phyloP scores from a whole-genome alignment of 2,329 filamentous ascomycete species.

The Achaetomium macrosporum region DNA sequence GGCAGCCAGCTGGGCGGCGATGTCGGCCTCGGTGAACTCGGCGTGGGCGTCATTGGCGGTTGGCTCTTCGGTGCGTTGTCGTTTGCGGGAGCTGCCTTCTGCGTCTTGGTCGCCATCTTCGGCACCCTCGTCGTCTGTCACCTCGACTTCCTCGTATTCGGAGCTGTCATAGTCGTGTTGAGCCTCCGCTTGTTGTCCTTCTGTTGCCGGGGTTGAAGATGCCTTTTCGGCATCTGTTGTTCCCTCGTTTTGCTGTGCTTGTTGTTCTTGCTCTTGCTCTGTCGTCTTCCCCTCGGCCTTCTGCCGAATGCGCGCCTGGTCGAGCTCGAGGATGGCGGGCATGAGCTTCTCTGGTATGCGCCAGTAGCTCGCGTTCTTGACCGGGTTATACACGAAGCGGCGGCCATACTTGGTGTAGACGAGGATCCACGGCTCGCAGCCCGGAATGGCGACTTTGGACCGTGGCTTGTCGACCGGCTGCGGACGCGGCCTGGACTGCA shows the following conservation, averaged over 20 bases:
- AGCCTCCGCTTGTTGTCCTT: constrained; percentile 31
- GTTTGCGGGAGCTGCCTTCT: constrained; percentile 43
- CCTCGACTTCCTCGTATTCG: constrained; percentile 73
- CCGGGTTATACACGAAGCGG: constrained; percentile 82
- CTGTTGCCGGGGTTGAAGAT: constrained; percentile 19
- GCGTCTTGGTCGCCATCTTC: constrained; percentile 43
- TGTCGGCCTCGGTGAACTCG: constrained; percentile 91
- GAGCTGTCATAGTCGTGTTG: constrained; percentile 51
- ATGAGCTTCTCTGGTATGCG: constrained; percentile 84
- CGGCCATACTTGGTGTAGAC: constrained; percentile 89
- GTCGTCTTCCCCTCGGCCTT: constrained; percentile 37
- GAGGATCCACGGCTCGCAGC: constrained; percentile 79
- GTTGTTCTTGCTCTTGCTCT: constrained; percentile 23
- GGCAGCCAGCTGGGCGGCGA: constrained; percentile 81
- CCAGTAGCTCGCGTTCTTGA: constrained; percentile 89
- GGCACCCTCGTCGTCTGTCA: constrained; percentile 57
- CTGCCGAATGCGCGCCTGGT: constrained; percentile 63
- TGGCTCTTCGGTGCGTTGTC: constrained; percentile 41
- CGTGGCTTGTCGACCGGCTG: constrained; percentile 75
- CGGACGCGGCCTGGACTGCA: constrained; percentile 56
- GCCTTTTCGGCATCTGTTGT: constrained; percentile 23
- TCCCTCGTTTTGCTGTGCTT: constrained; percentile 28
- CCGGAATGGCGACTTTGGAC: constrained; percentile 71
- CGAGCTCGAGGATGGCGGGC: constrained; percentile 66
- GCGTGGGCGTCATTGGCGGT: constrained; percentile 45